A percentile compares a stretch with the other conserved stretches of the same genome.
phyloP scores from a whole-genome alignment of 495 filamentous ascomycete species.

The Bombardia bombarda region DNA sequence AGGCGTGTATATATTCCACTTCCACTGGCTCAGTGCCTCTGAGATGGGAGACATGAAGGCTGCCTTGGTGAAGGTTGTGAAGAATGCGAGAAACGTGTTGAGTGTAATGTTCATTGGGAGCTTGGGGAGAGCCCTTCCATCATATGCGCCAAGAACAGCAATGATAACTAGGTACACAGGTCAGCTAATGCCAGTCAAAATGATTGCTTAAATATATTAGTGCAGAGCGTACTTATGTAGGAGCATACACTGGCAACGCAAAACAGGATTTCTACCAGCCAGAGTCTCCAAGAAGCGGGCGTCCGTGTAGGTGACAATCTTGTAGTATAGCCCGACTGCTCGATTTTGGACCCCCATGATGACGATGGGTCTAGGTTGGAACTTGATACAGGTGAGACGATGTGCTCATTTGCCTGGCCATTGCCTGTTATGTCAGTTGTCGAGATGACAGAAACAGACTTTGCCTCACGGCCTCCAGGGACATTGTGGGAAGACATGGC shows the following conservation, averaged over 20 bases:
- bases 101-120: conserved; percentile 28
- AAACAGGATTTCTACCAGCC: neutral
- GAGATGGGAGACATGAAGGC: conserved; percentile 26
- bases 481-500: too few species aligned
- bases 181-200: neutral
- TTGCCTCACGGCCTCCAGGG: too few species aligned
- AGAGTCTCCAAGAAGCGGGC: neutral
- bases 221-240: neutral
- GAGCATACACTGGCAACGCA: neutral
- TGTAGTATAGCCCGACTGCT: too few species aligned
- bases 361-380: too few species aligned
- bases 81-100: conserved; percentile 35
- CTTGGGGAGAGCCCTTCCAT: conserved; percentile 5
- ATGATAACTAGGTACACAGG: conserved; percentile 3
- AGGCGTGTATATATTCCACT: conserved; percentile 35
- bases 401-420: too few species aligned
- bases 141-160: conserved; percentile 4
- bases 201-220: neutral
- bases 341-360: neutral
- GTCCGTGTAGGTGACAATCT: too few species aligned
- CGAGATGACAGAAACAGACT: too few species aligned
- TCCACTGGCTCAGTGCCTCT: conserved; percentile 30
- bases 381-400: too few species aligned
- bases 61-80: conserved; percentile 32
- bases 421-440: too few species aligned